Evolutionary conservation across 257 asterid species (phyloP), one percentile per base, ranked within the genome.

Genomic region (Forsythia viridissima): DNA sequence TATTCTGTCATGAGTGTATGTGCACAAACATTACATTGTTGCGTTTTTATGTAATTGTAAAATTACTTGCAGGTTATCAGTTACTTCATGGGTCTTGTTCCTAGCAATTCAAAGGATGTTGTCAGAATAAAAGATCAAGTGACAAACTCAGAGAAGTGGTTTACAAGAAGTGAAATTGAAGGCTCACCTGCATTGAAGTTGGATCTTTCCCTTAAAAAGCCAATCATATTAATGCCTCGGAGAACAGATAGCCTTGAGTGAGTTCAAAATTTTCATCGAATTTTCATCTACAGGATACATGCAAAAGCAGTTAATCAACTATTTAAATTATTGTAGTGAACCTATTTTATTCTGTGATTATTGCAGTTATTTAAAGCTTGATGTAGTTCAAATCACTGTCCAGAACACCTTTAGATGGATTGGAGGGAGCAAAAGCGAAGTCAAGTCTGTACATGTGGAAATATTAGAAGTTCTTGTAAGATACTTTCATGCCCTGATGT

Each of bases 1-100:
- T 73, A 34, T 76, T 44, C 41, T 71, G 43, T 82, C 20, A 38
- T 74, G 55, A 67, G 15, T 63, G 34, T 67, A 41, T 71, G 16
- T 80, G 51, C 66, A 57, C 34, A 24, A 13, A 6, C 44, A 71
- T 68, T 57, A 40, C 20, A 59, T 38, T 76, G 55, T 10, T 59
- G 71, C 71, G 66, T 73, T 78, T 55, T 71, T 75, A 18, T 68
- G 74, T 59, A 55, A 71, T 61, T n/a, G 43, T 72, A n/a, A 57
- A 71, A 71, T 71, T 74, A 37, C 77, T 48, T 91, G 77, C 87
- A 95, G 99, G 84, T 93, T 69, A 80, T 90, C 76, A 89, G 97
- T 81, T 95, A 93, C 90, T 93, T 95, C 86, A 90, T 92, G 98
- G 99, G 97, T 73, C 97, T 95, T 79, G 96, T 89, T 83, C 98